These are phyloP conservation scores for Aurinia saxatilis DNA, from an alignment of 345 rosid genomes.

Conservation along the genomic window DNA sequence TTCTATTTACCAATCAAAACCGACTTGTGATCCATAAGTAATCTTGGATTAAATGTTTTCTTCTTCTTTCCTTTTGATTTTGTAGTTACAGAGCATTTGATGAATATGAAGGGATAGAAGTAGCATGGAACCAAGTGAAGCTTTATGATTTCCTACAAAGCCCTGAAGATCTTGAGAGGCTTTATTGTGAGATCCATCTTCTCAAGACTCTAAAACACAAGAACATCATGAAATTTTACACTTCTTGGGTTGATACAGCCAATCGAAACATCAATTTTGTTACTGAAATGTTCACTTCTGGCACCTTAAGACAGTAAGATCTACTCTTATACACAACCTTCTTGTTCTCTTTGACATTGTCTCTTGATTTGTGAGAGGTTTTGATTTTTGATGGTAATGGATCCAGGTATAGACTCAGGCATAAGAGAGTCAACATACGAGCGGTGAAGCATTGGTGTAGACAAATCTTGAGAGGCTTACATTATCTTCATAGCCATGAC, in stretches of 20 bases:
- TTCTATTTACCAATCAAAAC: background rate
- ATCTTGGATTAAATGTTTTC: background rate
- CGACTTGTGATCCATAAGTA: slow-evolving; percentile 4
- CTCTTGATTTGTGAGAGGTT: background rate
- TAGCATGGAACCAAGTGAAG: slow-evolving; percentile 96
- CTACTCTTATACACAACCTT: background rate
- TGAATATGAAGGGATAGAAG: slow-evolving; percentile 91
- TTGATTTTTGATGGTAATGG: background rate
- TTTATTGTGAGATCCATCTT: slow-evolving; percentile 88
- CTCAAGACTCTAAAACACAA: slow-evolving; percentile 88
- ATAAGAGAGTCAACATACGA: slow-evolving; percentile 70
- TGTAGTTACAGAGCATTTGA: slow-evolving; percentile 91
- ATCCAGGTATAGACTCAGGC: slow-evolving; percentile 63
- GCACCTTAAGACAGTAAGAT: slow-evolving; percentile 85
- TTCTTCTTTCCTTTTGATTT: background rate
- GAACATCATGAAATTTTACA: slow-evolving; percentile 80
- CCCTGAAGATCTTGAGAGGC: slow-evolving; percentile 78
- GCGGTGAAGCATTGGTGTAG: slow-evolving; percentile 87
- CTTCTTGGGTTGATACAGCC: slow-evolving; percentile 77
- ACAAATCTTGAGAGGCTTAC: slow-evolving; percentile 75
- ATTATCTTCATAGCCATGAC: slow-evolving; percentile 72
- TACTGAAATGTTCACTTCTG: slow-evolving; percentile 94
- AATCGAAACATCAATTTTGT: slow-evolving; percentile 79
- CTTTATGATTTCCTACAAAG: slow-evolving; percentile 72
- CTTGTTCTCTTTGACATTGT: background rate